phyloP scores from a whole-genome alignment of 2,329 filamentous ascomycete genomes.

The Chaetomiaceae sp. region DNA sequence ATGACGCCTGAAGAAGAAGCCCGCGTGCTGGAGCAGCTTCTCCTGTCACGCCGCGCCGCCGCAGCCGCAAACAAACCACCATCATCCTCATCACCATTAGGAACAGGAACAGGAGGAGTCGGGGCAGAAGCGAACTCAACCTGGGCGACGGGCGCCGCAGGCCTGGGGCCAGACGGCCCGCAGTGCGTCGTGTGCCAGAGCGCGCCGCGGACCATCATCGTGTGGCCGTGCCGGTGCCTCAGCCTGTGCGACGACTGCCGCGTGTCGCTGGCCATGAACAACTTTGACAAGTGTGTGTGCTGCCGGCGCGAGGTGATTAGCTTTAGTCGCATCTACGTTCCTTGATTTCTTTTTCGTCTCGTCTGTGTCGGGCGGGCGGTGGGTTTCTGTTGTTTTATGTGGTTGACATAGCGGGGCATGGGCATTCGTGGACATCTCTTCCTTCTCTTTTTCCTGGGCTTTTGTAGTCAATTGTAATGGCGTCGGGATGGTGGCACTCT shows the following conservation, averaged over 20 bases:
- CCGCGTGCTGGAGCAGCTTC: constrained; percentile 56
- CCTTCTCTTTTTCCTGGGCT: not conserved
- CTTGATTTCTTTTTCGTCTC: constrained; percentile 33
- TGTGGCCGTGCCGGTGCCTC: constrained; percentile 95
- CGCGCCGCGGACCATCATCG: constrained; percentile 78
- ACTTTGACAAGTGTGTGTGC: constrained; percentile 94
- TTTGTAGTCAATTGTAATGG: not conserved
- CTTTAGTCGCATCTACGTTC: constrained; percentile 88
- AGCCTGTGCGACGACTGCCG: constrained; percentile 93
- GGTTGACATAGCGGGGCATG: not conserved
- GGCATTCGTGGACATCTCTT: not conserved
- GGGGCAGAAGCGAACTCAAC: constrained; percentile 11
- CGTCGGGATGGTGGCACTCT: not conserved
- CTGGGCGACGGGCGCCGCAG: constrained; percentile 69
- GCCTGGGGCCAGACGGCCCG: constrained; percentile 66
- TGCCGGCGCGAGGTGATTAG: constrained; percentile 84
- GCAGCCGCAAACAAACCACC: constrained; percentile 8
- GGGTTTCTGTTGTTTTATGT: not conserved
- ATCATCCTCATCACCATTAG: not conserved
- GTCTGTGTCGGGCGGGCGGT: not conserved
- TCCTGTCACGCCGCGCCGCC: constrained; percentile 47
- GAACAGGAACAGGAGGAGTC: not conserved
- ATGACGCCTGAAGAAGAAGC: constrained; percentile 56
- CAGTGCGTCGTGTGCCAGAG: constrained; percentile 93
- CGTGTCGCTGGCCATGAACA: constrained; percentile 91